Percentiles rank a stretch among this genome's conserved stretches.
These are phyloP conservation scores for Diaporthe vaccinii DNA, from an alignment of 2,329 filamentous ascomycete species.

Conservation along the genomic window DNA sequence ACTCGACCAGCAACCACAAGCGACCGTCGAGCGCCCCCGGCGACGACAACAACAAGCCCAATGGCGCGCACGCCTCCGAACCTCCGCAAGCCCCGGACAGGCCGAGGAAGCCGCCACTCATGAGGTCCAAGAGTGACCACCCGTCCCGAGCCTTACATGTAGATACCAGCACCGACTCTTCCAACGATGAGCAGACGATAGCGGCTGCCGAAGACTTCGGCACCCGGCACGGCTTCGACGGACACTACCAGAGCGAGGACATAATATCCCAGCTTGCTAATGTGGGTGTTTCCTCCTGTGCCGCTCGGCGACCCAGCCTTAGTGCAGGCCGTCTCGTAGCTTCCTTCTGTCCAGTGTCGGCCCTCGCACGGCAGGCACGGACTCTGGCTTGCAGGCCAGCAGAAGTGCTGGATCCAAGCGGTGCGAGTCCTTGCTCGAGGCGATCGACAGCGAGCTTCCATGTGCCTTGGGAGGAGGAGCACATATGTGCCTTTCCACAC, in stretches of 20 bases:
- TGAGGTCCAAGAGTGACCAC: constrained; percentile 71
- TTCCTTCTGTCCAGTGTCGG: background rate
- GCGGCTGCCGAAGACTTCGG: constrained; percentile 62
- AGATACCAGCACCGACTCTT: constrained; percentile 44
- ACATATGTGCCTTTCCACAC: background rate
- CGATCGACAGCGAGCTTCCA: background rate
- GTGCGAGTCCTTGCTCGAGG: background rate
- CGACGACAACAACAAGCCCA: constrained; percentile 50
- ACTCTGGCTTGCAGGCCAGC: background rate
- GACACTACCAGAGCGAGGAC: constrained; percentile 91
- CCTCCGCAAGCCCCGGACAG: constrained; percentile 33
- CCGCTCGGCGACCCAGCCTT: background rate
- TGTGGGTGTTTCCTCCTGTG: constrained; percentile 63
- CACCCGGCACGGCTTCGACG: constrained; percentile 89
- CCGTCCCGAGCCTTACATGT: constrained; percentile 47
- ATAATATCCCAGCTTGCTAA: constrained; percentile 87
- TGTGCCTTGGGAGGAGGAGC: background rate
- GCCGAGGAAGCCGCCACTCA: constrained; percentile 63
- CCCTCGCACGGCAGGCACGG: background rate
- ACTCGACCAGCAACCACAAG: constrained; percentile 44
- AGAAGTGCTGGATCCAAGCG: background rate
- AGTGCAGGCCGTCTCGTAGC: background rate
- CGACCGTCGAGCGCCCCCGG: constrained; percentile 63
- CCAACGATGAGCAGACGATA: constrained; percentile 54
- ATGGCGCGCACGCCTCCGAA: constrained; percentile 47